These are phyloP conservation scores for Entomophthora muscae DNA, from an alignment of 371 early-diverging fungal species.

Conservation along the genomic window DNA sequence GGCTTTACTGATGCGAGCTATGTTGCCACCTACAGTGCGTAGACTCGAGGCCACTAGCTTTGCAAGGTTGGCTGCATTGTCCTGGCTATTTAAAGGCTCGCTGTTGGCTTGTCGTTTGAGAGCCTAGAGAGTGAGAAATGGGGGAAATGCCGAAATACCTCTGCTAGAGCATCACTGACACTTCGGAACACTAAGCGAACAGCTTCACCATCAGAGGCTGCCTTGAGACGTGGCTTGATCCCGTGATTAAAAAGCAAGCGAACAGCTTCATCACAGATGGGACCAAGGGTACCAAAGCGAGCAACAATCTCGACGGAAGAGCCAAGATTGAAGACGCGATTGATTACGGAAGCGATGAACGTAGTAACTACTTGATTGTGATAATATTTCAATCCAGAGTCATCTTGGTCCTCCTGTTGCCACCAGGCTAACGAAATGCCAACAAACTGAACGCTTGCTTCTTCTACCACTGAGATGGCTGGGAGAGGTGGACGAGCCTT, in stretches of 20 bases:
- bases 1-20: neutral
- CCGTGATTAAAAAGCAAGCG: neutral
- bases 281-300: neutral
- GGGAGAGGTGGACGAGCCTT: neutral
- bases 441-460: neutral
- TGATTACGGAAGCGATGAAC: neutral
- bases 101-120: neutral
- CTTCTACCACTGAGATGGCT: neutral
- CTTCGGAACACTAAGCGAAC: neutral
- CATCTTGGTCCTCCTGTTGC: neutral
- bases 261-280: neutral
- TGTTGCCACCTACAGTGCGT: neutral
- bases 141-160: neutral
- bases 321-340: neutral
- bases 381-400: neutral
- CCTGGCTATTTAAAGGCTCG: neutral
- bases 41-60: neutral
- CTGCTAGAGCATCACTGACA: neutral
- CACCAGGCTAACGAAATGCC: neutral
- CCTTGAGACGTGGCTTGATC: neutral
- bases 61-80: neutral
- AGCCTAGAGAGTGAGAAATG: neutral
- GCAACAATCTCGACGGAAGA: neutral
- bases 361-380: neutral
- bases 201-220: neutral